Evolutionary conservation across 306 rosid genomes (phyloP).

Genomic region (Gillenia trifoliata): DNA sequence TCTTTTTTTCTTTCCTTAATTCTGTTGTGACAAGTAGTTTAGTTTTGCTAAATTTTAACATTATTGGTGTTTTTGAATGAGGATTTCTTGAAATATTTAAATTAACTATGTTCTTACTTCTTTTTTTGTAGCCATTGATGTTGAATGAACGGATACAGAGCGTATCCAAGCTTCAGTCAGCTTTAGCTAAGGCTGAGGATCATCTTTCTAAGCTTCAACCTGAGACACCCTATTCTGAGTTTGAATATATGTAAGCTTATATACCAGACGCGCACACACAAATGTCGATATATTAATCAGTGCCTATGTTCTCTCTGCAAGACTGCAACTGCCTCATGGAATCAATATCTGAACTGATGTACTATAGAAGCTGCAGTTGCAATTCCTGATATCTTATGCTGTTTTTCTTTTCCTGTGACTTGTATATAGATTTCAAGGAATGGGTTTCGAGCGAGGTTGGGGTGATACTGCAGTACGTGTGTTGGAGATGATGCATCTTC

Average conservation of each 20-base stretch:
- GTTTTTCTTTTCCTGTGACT: conserved; percentile 1
- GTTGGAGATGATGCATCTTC: conserved; percentile 71
- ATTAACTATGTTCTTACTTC: conserved; percentile 31
- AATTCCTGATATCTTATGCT: not conserved
- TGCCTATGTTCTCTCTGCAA: not conserved
- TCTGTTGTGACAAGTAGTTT: conserved; percentile 27
- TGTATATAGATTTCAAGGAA: conserved; percentile 67
- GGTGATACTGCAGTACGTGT: conserved; percentile 77
- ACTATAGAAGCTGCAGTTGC: not conserved
- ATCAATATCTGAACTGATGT: not conserved
- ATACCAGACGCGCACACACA: not conserved
- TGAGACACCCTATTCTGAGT: conserved; percentile 52
- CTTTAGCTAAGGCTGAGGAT: conserved; percentile 65
- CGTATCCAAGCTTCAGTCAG: conserved; percentile 56
- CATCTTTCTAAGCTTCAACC: conserved; percentile 55
- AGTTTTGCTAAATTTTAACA: not conserved
- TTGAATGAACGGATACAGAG: conserved; percentile 68
- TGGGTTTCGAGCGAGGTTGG: conserved; percentile 94
- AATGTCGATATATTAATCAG: not conserved
- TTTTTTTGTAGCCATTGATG: conserved; percentile 65
- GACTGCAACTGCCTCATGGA: not conserved
- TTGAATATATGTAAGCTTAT: conserved; percentile 68
- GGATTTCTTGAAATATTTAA: conserved; percentile 52
- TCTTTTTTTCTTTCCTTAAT: not conserved
- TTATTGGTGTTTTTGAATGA: conserved; percentile 27